Base-by-base conservation (phyloP, 371 early-diverging fungal genomes). In the Basidiobolus meristosporus region DNA sequence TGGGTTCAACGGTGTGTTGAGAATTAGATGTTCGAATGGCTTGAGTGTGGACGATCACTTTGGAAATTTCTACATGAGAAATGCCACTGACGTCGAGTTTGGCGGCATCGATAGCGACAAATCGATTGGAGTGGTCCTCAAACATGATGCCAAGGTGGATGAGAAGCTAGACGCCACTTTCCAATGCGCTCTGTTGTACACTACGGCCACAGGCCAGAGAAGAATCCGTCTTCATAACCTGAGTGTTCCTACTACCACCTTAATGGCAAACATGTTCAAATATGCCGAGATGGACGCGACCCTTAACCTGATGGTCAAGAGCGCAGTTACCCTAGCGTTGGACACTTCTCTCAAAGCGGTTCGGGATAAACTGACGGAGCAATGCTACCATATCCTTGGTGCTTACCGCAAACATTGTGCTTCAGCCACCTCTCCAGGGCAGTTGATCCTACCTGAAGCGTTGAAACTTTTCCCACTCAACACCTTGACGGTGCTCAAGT, bases 391-490 rank as follows among this genome's bases (percentile, higher is more conserved):
- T 51, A 73, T 93, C 36, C 57, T 96, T 38, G 69, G 86, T 10
- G 71, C 92, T 0, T 97, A 97, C 52, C 83, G 98, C 34, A 78
- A 74, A 35, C 77, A 91, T 55, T 89, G 89, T 50, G 91, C 96
- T 7, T 64, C 85, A 4, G 68, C 82, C 2, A 82, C 85, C 6
- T 73, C 87, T 1, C 75, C 90, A 4, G 92, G 92, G 19, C 96
- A 95, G 63, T 66, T 97, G 6, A 92, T 97, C 39, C 60, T 97
- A 37, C 97, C 98, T 7, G 98, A 97, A 51, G 74, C 88, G 0
- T 90, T 81, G 62, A 97, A 97, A 57, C 64, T 96, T 41, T 67
- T 83, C 40, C 97, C 98, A n/a, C 61, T 96, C 21, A 90, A 82
- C 59, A 62, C 77, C 2, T 68, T 92, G 31, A 62, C 85, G 14